Evolutionary conservation across 345 rosid genomes (phyloP).

Genomic region (Bruguiera sexangula): DNA sequence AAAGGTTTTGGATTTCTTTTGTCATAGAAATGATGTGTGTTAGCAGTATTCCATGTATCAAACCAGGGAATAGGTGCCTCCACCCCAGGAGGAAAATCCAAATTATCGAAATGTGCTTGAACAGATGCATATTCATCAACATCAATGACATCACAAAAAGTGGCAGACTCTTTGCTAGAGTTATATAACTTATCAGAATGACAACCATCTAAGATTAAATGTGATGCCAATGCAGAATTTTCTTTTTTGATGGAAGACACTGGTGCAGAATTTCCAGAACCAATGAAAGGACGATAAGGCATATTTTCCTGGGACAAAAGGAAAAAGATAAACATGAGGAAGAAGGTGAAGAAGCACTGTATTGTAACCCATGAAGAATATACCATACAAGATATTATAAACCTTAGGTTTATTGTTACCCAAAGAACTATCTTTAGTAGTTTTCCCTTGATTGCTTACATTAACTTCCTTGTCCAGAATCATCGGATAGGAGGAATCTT

Average conservation of each 20-base stretch:
- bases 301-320: slow-evolving; percentile 11
- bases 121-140: slow-evolving; percentile 45
- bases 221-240: slow-evolving; percentile 30
- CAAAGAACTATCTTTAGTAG: slow-evolving; percentile 27
- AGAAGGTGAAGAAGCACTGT: not conserved
- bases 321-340: not conserved
- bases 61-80: slow-evolving; percentile 73
- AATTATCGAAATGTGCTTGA: slow-evolving; percentile 66
- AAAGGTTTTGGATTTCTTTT: slow-evolving; percentile 3
- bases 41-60: slow-evolving; percentile 18
- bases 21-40: slow-evolving; percentile 23
- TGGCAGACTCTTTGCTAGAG: slow-evolving; percentile 29
- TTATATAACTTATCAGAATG: slow-evolving; percentile 29
- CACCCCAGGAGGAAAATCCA: slow-evolving; percentile 71
- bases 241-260: not conserved
- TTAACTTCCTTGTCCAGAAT: slow-evolving; percentile 36
- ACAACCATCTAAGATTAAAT: slow-evolving; percentile 32
- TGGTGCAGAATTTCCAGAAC: not conserved
- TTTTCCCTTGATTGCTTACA: slow-evolving; percentile 61
- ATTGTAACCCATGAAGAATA: not conserved
- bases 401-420: slow-evolving; percentile 33
- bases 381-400: not conserved
- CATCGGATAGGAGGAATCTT: slow-evolving; percentile 38
- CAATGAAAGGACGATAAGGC: slow-evolving; percentile 5
- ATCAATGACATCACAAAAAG: slow-evolving; percentile 31